phyloP scores from a whole-genome alignment of 2,329 filamentous ascomycete genomes.

The Penicillium sp. region DNA sequence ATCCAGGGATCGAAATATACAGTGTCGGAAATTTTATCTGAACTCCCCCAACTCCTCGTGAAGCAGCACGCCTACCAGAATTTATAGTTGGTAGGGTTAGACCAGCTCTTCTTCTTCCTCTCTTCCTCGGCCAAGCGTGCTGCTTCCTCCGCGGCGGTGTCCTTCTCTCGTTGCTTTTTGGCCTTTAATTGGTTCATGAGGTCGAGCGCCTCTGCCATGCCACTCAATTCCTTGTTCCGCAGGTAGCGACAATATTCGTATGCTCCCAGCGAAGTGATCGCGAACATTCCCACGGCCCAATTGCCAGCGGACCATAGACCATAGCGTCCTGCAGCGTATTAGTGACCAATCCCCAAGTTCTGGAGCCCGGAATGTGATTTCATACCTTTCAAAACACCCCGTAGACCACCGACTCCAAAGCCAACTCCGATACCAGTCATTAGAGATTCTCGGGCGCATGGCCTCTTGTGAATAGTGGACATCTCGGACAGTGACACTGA shows the following conservation, averaged over 20 bases:
- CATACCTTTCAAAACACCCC: constrained; percentile 73
- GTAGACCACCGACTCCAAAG: constrained; percentile 71
- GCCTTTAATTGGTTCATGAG: constrained; percentile 73
- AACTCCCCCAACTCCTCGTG: constrained; percentile 37
- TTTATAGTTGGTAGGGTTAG: constrained; percentile 47
- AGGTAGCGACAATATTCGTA: constrained; percentile 84
- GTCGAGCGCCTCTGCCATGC: constrained; percentile 84
- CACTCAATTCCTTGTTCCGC: constrained; percentile 71
- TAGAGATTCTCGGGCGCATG: constrained; percentile 81
- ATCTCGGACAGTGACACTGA: constrained; percentile 55
- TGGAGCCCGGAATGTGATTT: background rate
- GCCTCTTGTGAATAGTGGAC: constrained; percentile 69
- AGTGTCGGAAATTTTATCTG: constrained; percentile 21
- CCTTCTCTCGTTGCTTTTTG: constrained; percentile 59
- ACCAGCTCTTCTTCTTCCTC: constrained; percentile 45
- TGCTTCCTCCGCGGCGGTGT: constrained; percentile 40
- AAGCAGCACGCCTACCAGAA: constrained; percentile 43
- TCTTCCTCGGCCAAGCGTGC: constrained; percentile 40
- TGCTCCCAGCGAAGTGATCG: constrained; percentile 66
- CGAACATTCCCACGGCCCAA: constrained; percentile 81
- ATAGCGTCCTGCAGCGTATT: constrained; percentile 44
- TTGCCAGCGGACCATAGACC: constrained; percentile 70
- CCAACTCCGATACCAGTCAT: constrained; percentile 81
- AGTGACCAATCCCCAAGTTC: background rate
- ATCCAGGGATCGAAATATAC: constrained; percentile 23